Base-by-base conservation (phyloP, 805 yeast genomes). In the Sugiyamaella boreocaroliniensis region DNA sequence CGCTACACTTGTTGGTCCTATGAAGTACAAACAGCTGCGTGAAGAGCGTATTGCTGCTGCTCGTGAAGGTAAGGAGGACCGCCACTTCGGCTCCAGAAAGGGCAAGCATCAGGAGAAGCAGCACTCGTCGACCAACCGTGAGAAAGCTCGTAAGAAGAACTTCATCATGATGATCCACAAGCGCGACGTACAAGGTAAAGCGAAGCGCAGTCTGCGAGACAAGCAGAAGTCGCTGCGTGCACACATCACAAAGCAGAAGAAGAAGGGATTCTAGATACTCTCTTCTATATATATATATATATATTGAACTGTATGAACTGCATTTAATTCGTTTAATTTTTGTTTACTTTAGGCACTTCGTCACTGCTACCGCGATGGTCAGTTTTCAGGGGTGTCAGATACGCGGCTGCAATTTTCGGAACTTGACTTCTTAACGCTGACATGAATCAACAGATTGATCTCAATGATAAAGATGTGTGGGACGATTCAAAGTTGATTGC, bases 101-200 rank as follows among this genome's bases (percentile, higher is more conserved):
- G 95, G 96, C 64, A 74, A 83, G 65, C 70, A 68, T 40, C 80
- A 81, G 55, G 85, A 82, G 20, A 78, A 78, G 51, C 76, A 79
- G 15, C 97, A 85, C 67, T 87, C 96, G 29, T 90, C 98, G 10
- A 93, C 99, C 1, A 93, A 93, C 70, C 82, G 82, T 71, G 97
- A 95, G 72, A 93, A 93, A 80, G 95, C 89, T 20, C 80, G 98
- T 70, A 89, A 89, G 89, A 93, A 93, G 96, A 93, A 93, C 72
- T 93, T 89, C 67, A 92, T 93, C 67, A 93, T 93, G 99, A 87
- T 87, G 92, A 87, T 93, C 61, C 99, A 93, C 71, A 93, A 92
- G 74, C 82, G 82, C 64, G 83, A 87, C 48, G 98, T 93, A 41
- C 95, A 87, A 70, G 98, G 98, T 58, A 93, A 93, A 71, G 90